Base-by-base conservation (phyloP, 1,284 basidiomycete genomes). In the Thecaphora frezii region DNA sequence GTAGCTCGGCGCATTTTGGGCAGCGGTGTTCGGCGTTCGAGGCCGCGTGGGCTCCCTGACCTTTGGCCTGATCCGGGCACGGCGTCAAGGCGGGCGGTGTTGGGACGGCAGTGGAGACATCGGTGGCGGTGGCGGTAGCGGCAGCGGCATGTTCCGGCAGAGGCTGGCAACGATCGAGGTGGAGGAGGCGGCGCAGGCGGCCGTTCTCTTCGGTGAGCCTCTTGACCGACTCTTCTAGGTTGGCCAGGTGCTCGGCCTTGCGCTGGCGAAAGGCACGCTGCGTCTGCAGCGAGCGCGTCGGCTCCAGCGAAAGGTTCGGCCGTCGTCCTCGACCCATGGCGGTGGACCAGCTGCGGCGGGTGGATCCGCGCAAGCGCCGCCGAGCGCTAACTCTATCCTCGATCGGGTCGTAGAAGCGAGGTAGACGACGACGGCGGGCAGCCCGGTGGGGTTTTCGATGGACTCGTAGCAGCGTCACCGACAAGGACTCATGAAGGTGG, bases 211-310 rank as follows among this genome's bases (percentile, higher is more conserved):
- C 46, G 18, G 44, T 42, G 2, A 69, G 51, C 14, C 23, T 2
- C 22, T 57, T 45, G 5, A 71, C 58, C 4, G 42, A 41, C 3
- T 54, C 57, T 22, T 71, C 66, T 3, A 71, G 50, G 5, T 19
- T 30, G 5, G 53, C 47, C 0, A 71, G 50, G 23, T 71, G 58
- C 25, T 69, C 60, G 1, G 69, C 69, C 46, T 64, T 63, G 25
- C 69, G 66, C 37, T 69, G 58, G 13, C 69, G 63, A 37, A 71
- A 71, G 2, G 63, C 67, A 0, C 67, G 50, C 30, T 69, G 67
- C 1, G 69, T 69, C 30, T 69, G 64, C 0, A 71, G 51, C 3
- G 66, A 57, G 3, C 66, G 44, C 14, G 66, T 69, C 0, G 69
- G 69, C 54, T 71, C 69, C 0, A 71, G 52, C 1, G 66, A 48